Evolutionary conservation across 2,329 filamentous ascomycete genomes (phyloP), one percentile per base, ranked within the genome.

Genomic region (Fusarium beomiforme): DNA sequence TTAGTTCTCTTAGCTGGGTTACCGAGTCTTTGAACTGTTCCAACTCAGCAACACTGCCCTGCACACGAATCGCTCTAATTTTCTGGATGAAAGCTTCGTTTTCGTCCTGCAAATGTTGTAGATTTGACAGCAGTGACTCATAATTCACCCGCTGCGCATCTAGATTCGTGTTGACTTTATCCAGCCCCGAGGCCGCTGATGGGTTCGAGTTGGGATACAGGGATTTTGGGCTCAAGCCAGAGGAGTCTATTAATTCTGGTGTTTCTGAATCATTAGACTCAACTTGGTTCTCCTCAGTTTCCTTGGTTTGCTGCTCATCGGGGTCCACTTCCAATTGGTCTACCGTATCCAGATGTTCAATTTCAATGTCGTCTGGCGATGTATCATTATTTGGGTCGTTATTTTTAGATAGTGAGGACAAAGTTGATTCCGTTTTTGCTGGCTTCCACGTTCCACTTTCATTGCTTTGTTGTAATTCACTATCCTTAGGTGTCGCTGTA

Each of bases 361-460:
- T 82, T 47, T 87, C 80, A 53, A 88, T 86, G 59, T 88, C 85
- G 5, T 87, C 86, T 1, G 84, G 84, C 8, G 72, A 77, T 7
- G 77, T 53, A 16, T 82, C 81, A 41, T 59, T 64, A 29, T n/a
- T 65, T 14, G 63, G 10, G 5, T 36, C 47, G n/a, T 72, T 74
- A 23, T 43, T 59, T 33, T 73, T 74, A 19, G 50, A 44, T 49
- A 47, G 61, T 19, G 44, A 50, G 34, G 36, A 24, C 8, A 60
- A 57, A 12, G 23, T 51, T 16, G 50, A 46, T 24, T 51, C 54
- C 16, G 44, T 62, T 31, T 9, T 50, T 16, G 56, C 70, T 26
- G 60, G 11, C 11, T 61, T 34, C 17, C 39, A 24, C 29, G 54
- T 31, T 5, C n/a, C 56, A 14, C 44, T 59, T 24, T 53, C 63